Percentiles rank a stretch among this genome's conserved stretches.
These are phyloP conservation scores for Piloderma croceum DNA, from an alignment of 768 basidiomycete genomes.

Conservation along the genomic window DNA sequence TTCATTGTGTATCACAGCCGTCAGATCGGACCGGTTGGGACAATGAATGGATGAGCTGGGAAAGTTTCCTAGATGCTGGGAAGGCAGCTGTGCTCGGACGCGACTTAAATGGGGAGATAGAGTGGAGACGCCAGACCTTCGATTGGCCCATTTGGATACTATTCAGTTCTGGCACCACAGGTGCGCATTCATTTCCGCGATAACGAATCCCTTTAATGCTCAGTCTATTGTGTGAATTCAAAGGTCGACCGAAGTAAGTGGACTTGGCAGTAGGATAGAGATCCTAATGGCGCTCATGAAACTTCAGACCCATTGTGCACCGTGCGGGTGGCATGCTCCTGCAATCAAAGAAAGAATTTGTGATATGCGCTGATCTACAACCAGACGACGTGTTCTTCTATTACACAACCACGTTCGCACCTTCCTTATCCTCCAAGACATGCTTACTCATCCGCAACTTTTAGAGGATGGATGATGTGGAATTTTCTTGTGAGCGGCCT, in stretches of 20 bases:
- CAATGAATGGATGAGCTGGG: slow-evolving; percentile 49
- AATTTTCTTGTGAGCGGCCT: slow-evolving; percentile 72
- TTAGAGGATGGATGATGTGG: slow-evolving; percentile 90
- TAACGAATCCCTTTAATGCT: no score
- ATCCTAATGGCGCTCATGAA: no score
- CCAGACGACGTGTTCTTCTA: slow-evolving; percentile 74
- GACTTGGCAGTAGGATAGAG: no score
- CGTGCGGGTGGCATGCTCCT: slow-evolving; percentile 75
- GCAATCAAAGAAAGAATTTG: slow-evolving; percentile 66
- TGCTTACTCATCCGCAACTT: slow-evolving; percentile 7
- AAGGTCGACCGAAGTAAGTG: slow-evolving; percentile 53
- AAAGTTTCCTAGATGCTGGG: slow-evolving; percentile 46
- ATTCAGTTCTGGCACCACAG: slow-evolving; percentile 82
- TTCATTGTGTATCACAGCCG: slow-evolving; percentile 37
- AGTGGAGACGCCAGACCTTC: slow-evolving; percentile 58
- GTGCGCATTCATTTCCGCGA: slow-evolving; percentile 21
- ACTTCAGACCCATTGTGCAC: slow-evolving; percentile 66
- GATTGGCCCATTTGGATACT: slow-evolving; percentile 83
- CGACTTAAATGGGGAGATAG: slow-evolving; percentile 51
- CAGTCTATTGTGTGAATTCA: no score
- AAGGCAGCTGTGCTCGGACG: slow-evolving; percentile 41
- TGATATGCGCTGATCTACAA: slow-evolving; percentile 59
- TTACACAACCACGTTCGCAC: slow-evolving; percentile 70
- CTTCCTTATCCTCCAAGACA: slow-evolving; percentile 1
- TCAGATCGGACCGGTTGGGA: slow-evolving; percentile 36